Conservation (phyloP, 1,284 basidiomycete genomes). For the Microbotryum scabiosae region DNA sequence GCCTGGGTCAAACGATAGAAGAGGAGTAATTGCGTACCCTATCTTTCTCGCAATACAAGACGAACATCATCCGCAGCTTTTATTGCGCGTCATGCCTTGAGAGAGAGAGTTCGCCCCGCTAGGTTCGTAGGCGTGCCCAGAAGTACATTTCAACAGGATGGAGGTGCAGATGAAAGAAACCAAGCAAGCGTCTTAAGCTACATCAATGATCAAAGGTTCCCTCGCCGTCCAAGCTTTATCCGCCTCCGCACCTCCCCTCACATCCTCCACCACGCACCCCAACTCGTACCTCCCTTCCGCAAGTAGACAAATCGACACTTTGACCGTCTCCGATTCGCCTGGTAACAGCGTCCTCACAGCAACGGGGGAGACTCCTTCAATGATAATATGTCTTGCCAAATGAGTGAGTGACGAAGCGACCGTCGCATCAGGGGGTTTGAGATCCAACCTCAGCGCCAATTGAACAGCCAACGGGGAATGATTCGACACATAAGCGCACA, state of each 20-base stretch:
- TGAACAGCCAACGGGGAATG: constrained; percentile 1
- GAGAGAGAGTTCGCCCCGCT: too few relatives aligned
- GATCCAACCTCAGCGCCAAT: constrained; percentile 35
- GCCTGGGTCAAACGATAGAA: constrained; percentile 88
- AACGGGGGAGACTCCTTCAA: constrained; percentile 28
- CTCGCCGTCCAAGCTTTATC: constrained; percentile 8
- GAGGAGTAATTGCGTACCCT: too few relatives aligned
- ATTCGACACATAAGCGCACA: constrained; percentile 32
- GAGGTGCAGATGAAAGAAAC: too few relatives aligned
- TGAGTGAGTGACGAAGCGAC: constrained; percentile 9
- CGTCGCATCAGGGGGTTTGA: constrained; percentile 29
- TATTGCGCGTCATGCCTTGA: too few relatives aligned
- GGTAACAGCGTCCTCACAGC: constrained; percentile 11
- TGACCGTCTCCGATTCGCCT: constrained; percentile 36
- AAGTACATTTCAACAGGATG: too few relatives aligned
- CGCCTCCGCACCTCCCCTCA: neutral
- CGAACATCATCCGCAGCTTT: too few relatives aligned
- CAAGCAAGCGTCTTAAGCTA: neutral
- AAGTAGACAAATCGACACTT: constrained; percentile 62
- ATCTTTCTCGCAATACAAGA: too few relatives aligned
- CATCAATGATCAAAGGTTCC: constrained; percentile 3
- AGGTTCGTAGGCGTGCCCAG: too few relatives aligned
- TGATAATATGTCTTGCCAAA: constrained; percentile 27
- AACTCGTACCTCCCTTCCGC: constrained; percentile 64
- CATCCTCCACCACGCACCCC: constrained; percentile 45